A percentile compares a stretch with the other conserved stretches of the same genome.
phyloP scores from a whole-genome alignment of 2,329 filamentous ascomycete species.

The Aureobasidium uvarum region DNA sequence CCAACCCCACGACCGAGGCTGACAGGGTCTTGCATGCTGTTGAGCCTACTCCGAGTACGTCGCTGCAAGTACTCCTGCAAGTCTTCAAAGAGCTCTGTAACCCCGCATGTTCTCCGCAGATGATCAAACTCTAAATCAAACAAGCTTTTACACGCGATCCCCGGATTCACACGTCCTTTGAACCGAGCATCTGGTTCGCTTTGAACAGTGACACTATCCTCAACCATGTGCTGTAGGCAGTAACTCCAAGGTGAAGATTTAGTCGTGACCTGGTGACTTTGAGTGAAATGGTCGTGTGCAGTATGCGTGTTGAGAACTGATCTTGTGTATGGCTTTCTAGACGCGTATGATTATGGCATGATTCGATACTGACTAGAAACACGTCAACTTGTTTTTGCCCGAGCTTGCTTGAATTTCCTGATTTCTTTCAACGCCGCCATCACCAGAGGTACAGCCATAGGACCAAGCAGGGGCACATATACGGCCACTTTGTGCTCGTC shows the following conservation, averaged over 20 bases:
- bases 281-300: too few relatives aligned
- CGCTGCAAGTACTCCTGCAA: not conserved
- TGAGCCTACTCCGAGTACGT: not conserved
- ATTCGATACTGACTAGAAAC: not conserved
- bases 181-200: not conserved
- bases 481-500: slow-evolving; percentile 98
- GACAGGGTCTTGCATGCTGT: not conserved
- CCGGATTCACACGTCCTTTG: not conserved
- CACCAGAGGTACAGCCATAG: slow-evolving; percentile 82
- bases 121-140: not conserved
- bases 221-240: too few relatives aligned
- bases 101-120: not conserved
- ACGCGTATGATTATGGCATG: not conserved
- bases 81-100: not conserved
- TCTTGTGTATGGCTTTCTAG: not conserved
- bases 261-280: too few relatives aligned
- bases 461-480: slow-evolving; percentile 86
- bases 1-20: not conserved
- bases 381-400: slow-evolving; percentile 1
- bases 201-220: not conserved
- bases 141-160: not conserved
- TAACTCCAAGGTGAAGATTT: too few relatives aligned
- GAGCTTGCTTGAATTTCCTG: slow-evolving; percentile 38
- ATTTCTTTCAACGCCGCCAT: slow-evolving; percentile 82
- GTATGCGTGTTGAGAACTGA: not conserved